Conservation (phyloP, 179 eudicot species). For the Carnegiea gigantea region DNA sequence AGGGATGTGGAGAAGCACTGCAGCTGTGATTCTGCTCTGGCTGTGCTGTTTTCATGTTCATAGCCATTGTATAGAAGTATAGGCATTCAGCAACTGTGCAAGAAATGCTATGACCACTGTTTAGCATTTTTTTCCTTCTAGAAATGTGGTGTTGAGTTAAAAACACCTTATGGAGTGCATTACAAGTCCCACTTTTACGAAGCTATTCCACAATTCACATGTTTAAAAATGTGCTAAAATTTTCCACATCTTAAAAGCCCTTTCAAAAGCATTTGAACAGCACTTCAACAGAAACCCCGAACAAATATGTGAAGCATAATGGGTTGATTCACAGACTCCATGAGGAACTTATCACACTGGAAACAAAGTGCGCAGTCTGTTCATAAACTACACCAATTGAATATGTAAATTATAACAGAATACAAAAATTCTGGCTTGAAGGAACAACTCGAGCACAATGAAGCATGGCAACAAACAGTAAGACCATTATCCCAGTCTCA, state of each 20-base stretch:
- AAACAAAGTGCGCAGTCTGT: not conserved
- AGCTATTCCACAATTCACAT: not conserved
- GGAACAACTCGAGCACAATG: not conserved
- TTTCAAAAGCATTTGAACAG: not conserved
- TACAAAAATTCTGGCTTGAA: not conserved
- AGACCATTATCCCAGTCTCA: not conserved
- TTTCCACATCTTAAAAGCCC: not conserved
- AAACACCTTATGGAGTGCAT: not conserved
- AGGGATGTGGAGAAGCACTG: not conserved
- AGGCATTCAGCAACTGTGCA: not conserved
- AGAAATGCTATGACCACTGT: not conserved
- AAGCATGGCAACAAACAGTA: not conserved
- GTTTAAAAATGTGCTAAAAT: too few relatives aligned
- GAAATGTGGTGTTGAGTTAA: not conserved
- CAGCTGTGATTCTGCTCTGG: not conserved
- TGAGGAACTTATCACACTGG: not conserved
- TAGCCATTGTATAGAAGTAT: not conserved
- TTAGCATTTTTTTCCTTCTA: not conserved
- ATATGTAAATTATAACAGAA: not conserved
- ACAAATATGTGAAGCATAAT: not conserved
- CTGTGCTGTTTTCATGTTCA: too few relatives aligned
- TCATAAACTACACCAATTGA: not conserved
- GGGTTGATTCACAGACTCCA: not conserved
- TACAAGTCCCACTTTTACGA: not conserved
- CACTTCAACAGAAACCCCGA: not conserved